phyloP scores from a whole-genome alignment of 768 basidiomycete genomes.

The Cystoderma amianthinum region DNA sequence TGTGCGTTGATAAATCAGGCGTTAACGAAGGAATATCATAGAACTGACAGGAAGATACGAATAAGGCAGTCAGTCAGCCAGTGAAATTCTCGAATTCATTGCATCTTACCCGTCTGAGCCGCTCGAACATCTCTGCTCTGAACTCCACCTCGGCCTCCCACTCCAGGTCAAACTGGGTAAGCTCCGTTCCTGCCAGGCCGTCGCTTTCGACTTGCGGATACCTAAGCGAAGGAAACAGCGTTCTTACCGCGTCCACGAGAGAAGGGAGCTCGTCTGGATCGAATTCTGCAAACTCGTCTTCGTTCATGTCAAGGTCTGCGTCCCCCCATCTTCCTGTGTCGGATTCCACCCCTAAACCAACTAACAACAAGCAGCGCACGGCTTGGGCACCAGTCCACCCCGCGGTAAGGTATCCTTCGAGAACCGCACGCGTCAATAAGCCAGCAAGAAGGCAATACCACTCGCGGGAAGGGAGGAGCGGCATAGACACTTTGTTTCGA shows the following conservation, averaged over 20 bases:
- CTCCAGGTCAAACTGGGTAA: background rate
- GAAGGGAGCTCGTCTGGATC: conserved; percentile 75
- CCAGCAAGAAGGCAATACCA: conserved; percentile 82
- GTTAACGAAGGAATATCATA: conserved; percentile 67
- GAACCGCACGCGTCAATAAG: conserved; percentile 71
- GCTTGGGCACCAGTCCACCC: conserved; percentile 74
- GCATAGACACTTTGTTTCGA: conserved; percentile 30
- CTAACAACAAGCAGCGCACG: conserved; percentile 63
- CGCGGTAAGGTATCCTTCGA: conserved; percentile 80
- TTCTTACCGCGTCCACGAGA: conserved; percentile 53
- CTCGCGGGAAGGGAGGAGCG: conserved; percentile 60
- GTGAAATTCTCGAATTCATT: background rate
- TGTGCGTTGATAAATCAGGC: conserved; percentile 70
- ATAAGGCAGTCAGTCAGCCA: conserved; percentile 3
- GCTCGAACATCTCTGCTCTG: conserved; percentile 65
- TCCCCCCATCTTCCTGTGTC: conserved; percentile 4
- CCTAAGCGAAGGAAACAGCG: conserved; percentile 60
- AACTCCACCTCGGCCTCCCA: conserved; percentile 64
- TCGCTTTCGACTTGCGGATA: conserved; percentile 19
- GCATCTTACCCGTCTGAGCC: conserved; percentile 56
- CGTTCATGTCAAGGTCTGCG: conserved; percentile 8
- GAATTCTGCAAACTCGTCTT: conserved; percentile 44
- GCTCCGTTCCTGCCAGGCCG: too few relatives aligned
- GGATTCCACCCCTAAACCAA: conserved; percentile 51
- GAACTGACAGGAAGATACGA: too few relatives aligned